Evolutionary conservation across 2,329 filamentous ascomycete genomes (phyloP).

Genomic region (Fusarium chaquense): DNA sequence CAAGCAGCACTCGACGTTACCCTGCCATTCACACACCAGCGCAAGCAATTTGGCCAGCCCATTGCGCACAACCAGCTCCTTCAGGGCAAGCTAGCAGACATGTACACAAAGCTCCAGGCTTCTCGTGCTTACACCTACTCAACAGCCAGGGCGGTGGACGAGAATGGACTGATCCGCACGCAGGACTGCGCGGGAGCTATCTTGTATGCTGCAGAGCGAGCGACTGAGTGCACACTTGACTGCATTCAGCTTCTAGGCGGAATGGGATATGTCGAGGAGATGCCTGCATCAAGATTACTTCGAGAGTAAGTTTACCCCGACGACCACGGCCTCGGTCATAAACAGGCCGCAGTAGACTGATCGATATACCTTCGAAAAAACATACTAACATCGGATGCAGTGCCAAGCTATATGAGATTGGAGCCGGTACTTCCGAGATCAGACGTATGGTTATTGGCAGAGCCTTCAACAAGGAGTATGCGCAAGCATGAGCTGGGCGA

Average conservation of each 20-base stretch:
- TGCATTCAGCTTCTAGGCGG: constrained; percentile 93
- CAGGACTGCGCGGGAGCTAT: constrained; percentile 97
- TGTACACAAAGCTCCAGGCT: constrained; percentile 94
- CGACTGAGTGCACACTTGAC: constrained; percentile 87
- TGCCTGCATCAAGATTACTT: constrained; percentile 86
- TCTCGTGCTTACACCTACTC: constrained; percentile 88
- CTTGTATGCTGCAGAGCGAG: constrained; percentile 90
- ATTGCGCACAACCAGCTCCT: constrained; percentile 94
- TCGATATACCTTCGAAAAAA: neutral
- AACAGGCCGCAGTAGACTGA: neutral
- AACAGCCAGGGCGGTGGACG: constrained; percentile 84
- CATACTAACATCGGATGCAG: constrained; percentile 55
- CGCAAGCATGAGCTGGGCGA: constrained; percentile 47
- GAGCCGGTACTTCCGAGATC: constrained; percentile 94
- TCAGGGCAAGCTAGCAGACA: constrained; percentile 93
- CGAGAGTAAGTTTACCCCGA: constrained; percentile 65
- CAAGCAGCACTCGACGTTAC: constrained; percentile 87
- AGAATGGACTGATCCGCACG: constrained; percentile 77
- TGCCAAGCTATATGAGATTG: constrained; percentile 91
- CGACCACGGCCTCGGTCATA: neutral
- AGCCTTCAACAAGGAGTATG: constrained; percentile 89
- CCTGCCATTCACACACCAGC: constrained; percentile 88
- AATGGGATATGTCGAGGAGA: constrained; percentile 96
- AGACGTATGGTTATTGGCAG: constrained; percentile 93
- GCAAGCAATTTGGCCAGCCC: constrained; percentile 87